phyloP scores from a whole-genome alignment of 768 basidiomycete genomes.

The Cystobasidium onofrii region DNA sequence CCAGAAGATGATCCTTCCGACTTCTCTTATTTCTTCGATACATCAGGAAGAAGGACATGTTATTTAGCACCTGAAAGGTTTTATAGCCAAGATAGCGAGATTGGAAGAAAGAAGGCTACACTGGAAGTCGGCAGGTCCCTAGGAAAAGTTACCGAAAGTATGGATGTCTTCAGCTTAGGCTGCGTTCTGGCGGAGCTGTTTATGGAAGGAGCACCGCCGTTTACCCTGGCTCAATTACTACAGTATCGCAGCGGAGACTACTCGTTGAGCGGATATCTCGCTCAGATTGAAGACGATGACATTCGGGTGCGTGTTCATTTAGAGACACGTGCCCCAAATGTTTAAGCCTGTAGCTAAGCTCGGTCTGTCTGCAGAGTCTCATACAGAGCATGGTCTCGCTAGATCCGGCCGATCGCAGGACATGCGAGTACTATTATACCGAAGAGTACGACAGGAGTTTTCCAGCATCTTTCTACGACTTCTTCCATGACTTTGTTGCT shows the following conservation, averaged over 20 bases:
- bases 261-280: constrained; percentile 62
- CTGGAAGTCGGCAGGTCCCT: constrained; percentile 59
- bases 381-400: constrained; percentile 84
- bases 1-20: constrained; percentile 94
- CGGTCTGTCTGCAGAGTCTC: constrained; percentile 56
- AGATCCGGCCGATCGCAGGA: constrained; percentile 65
- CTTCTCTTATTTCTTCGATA: constrained; percentile 97
- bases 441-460: constrained; percentile 69
- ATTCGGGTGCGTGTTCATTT: constrained; percentile 59
- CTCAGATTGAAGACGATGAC: constrained; percentile 67
- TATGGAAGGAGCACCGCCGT: constrained; percentile 83
- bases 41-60: constrained; percentile 82
- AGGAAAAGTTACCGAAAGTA: constrained; percentile 78
- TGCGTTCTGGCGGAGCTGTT: constrained; percentile 95
- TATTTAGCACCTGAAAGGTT: constrained; percentile 95
- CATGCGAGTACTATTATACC: constrained; percentile 70
- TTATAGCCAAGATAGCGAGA: constrained; percentile 68
- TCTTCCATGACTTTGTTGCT: constrained; percentile 79
- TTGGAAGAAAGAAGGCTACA: constrained; percentile 60
- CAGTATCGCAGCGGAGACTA: constrained; percentile 83
- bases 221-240: constrained; percentile 88
- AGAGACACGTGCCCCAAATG: not conserved
- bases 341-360: not conserved
- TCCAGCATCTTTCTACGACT: constrained; percentile 89
- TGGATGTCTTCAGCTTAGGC: constrained; percentile 94